A percentile compares a stretch with the other conserved stretches of the same genome.
Evolutionary conservation across 805 yeast species (phyloP).

Genomic region (Candida takata): DNA sequence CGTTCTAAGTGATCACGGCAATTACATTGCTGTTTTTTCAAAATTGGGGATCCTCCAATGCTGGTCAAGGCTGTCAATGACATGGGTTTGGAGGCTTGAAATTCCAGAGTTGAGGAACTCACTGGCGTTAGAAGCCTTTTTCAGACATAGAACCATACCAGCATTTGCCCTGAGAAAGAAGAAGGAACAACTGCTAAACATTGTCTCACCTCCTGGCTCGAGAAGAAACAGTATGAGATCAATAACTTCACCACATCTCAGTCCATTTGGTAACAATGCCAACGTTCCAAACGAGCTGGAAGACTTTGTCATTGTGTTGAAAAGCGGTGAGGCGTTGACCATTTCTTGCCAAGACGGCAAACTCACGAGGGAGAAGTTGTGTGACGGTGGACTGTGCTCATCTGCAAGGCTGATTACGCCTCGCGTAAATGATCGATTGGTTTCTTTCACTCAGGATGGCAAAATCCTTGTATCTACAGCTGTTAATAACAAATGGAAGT

Average conservation of each 20-base stretch:
- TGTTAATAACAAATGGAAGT: conserved; percentile 59
- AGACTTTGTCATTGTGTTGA: conserved; percentile 46
- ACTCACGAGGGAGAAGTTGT: conserved; percentile 27
- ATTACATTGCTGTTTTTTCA: conserved; percentile 48
- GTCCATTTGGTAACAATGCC: conserved; percentile 17
- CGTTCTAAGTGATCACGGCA: conserved; percentile 51
- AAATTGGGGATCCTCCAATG: conserved; percentile 48
- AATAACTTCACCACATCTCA: conserved; percentile 20
- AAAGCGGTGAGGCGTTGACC: conserved; percentile 42
- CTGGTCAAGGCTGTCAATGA: conserved; percentile 48
- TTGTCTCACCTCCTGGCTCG: conserved; percentile 12
- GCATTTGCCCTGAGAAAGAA: conserved; percentile 32
- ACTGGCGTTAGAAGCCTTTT: conserved; percentile 49
- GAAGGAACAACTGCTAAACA: conserved; percentile 15
- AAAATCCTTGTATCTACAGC: conserved; percentile 52
- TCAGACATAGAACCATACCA: conserved; percentile 47
- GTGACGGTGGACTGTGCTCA: conserved; percentile 33
- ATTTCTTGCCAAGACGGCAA: conserved; percentile 45
- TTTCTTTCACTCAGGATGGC: conserved; percentile 44
- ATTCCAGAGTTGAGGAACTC: conserved; percentile 29
- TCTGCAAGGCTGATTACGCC: conserved; percentile 60
- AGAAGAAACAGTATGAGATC: conserved; percentile 30
- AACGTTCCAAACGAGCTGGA: conserved; percentile 16
- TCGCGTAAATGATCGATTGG: conserved; percentile 65
- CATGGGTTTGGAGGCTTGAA: conserved; percentile 49